Percentiles rank a stretch among this genome's conserved stretches.
Evolutionary conservation across 352 stramenopile species (phyloP).

Genomic region (Globisporangium canariense): DNA sequence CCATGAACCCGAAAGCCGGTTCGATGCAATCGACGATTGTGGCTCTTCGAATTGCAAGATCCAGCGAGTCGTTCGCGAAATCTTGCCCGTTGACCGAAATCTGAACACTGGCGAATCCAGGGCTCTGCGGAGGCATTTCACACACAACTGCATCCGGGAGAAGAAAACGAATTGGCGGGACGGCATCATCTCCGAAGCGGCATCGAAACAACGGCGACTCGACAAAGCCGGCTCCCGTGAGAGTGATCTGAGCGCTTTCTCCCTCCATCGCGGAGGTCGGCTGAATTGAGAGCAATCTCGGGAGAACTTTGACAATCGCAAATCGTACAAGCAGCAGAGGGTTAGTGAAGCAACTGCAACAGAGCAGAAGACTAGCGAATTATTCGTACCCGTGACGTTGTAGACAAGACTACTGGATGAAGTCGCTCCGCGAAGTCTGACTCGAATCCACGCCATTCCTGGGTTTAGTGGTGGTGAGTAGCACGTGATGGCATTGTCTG

Average conservation of each 20-base stretch:
- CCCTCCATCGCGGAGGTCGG: constrained; percentile 4
- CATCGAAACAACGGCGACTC: constrained; percentile 13
- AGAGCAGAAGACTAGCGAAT: not conserved
- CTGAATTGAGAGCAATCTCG: constrained; percentile 10
- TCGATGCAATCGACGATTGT: constrained; percentile 21
- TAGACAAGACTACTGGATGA: constrained; percentile 4
- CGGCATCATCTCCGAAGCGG: constrained; percentile 6
- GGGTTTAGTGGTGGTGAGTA: constrained; percentile 5
- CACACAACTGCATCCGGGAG: constrained; percentile 1
- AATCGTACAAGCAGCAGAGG: not conserved
- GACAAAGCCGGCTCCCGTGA: constrained; percentile 11
- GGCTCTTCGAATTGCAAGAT: constrained; percentile 16
- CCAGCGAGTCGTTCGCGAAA: constrained; percentile 19
- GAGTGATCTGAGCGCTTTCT: not conserved
- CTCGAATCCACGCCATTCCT: not conserved
- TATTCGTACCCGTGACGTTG: constrained; percentile 6
- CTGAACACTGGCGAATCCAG: constrained; percentile 1
- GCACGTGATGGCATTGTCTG: constrained; percentile 7
- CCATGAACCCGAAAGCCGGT: constrained; percentile 19
- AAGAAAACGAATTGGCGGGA: not conserved
- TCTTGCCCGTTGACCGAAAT: constrained; percentile 45
- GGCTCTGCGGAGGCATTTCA: constrained; percentile 5
- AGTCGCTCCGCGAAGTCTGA: constrained; percentile 4
- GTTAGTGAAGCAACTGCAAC: not conserved
- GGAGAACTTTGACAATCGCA: constrained; percentile 6